These are phyloP conservation scores for Pestalotiopsis sp. DNA, from an alignment of 2,329 filamentous ascomycete species.

Conservation along the genomic window DNA sequence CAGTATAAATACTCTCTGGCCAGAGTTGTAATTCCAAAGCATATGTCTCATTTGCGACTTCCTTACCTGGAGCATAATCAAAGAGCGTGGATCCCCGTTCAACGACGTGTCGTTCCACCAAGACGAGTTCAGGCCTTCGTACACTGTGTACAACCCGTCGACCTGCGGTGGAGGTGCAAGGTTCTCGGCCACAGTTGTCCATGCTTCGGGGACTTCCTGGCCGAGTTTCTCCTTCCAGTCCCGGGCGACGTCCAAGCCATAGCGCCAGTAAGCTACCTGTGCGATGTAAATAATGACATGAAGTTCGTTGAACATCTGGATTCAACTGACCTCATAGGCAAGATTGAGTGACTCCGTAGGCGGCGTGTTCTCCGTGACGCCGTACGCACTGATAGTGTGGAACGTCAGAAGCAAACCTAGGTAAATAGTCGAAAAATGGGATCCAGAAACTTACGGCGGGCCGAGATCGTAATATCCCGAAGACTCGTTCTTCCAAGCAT, in stretches of 20 bases:
- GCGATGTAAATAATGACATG: neutral
- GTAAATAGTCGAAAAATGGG: neutral
- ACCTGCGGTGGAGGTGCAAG: conserved; percentile 45
- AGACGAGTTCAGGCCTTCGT: conserved; percentile 47
- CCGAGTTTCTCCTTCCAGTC: conserved; percentile 44
- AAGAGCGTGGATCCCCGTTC: conserved; percentile 44
- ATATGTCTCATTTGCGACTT: neutral
- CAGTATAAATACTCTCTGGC: neutral
- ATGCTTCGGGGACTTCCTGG: conserved; percentile 38
- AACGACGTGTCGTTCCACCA: conserved; percentile 43
- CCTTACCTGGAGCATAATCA: conserved; percentile 35
- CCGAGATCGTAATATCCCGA: conserved; percentile 42
- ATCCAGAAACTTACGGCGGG: conserved; percentile 35
- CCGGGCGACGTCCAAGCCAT: conserved; percentile 46
- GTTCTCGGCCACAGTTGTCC: conserved; percentile 42
- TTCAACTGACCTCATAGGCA: conserved; percentile 42
- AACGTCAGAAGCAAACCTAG: too few relatives aligned
- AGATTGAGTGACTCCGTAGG: conserved; percentile 49
- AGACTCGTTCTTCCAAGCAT: conserved; percentile 32
- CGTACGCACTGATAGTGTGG: conserved; percentile 38
- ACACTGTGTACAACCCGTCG: conserved; percentile 46
- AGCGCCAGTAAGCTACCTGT: conserved; percentile 49
- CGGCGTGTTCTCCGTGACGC: conserved; percentile 52
- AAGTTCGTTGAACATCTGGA: neutral
- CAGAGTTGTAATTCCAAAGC: neutral